phyloP scores from a whole-genome alignment of 2,329 filamentous ascomycete genomes.

The Aspergillus sergii region DNA sequence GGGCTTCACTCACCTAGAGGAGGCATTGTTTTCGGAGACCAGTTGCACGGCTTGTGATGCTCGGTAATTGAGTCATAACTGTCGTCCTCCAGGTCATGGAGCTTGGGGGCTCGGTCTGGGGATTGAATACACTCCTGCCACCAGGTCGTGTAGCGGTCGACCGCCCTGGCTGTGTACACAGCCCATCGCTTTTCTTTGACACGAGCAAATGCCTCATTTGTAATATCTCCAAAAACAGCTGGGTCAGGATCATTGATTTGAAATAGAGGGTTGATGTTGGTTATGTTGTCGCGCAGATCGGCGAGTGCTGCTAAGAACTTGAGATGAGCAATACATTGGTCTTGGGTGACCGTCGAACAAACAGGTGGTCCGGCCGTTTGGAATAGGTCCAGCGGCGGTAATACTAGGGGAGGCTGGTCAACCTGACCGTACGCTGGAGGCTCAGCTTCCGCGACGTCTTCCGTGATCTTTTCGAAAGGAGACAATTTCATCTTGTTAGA shows the following conservation, averaged over 20 bases:
- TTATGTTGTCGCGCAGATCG: constrained; percentile 66
- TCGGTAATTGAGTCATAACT: constrained; percentile 37
- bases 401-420: constrained; percentile 16
- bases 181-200: constrained; percentile 75
- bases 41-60: constrained; percentile 30
- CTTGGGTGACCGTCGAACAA: constrained; percentile 37
- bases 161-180: constrained; percentile 68
- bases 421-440: constrained; percentile 33
- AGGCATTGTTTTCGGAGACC: constrained; percentile 53
- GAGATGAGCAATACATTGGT: constrained; percentile 71
- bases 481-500: neutral
- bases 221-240: constrained; percentile 33
- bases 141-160: constrained; percentile 69
- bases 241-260: constrained; percentile 58
- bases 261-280: constrained; percentile 68
- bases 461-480: neutral
- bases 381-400: constrained; percentile 31
- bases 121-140: constrained; percentile 49
- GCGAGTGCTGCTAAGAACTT: constrained; percentile 72
- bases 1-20: constrained; percentile 57
- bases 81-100: constrained; percentile 21
- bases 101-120: constrained; percentile 15
- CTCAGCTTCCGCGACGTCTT: constrained; percentile 13
- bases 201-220: constrained; percentile 51
- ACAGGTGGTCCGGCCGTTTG: constrained; percentile 11